phyloP scores from a whole-genome alignment of 768 basidiomycete genomes.

The Sutorius australiensis region DNA sequence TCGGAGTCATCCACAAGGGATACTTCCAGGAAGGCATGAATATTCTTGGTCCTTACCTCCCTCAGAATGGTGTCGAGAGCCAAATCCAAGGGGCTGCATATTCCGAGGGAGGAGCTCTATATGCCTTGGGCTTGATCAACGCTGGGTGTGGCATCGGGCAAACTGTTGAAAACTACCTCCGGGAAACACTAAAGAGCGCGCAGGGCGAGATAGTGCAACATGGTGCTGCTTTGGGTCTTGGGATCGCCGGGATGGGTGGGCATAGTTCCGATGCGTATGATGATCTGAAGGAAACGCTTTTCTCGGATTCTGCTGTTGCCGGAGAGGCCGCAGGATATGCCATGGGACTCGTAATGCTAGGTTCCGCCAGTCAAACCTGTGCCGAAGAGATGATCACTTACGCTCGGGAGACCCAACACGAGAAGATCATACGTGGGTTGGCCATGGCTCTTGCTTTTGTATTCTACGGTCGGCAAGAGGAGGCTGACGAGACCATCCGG shows the following conservation, averaged over 20 bases:
- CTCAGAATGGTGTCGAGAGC: slow-evolving; percentile 71
- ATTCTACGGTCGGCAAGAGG: slow-evolving; percentile 88
- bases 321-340: slow-evolving; percentile 96
- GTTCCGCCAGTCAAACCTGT: slow-evolving; percentile 75
- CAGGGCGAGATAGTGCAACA: slow-evolving; percentile 91
- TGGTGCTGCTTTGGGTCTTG: slow-evolving; percentile 95
- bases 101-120: slow-evolving; percentile 95
- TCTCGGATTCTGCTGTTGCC: slow-evolving; percentile 91
- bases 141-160: slow-evolving; percentile 77
- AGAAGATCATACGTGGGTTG: slow-evolving; percentile 97
- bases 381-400: slow-evolving; percentile 96
- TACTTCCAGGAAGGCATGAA: slow-evolving; percentile 91
- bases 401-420: slow-evolving; percentile 95
- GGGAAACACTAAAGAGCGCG: slow-evolving; percentile 70
- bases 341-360: slow-evolving; percentile 98
- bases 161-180: slow-evolving; percentile 71
- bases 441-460: slow-evolving; percentile 91
- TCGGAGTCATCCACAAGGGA: slow-evolving; percentile 97
- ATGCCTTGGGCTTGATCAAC: slow-evolving; percentile 91
- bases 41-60: slow-evolving; percentile 92
- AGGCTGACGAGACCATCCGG: slow-evolving; percentile 82
- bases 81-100: slow-evolving; percentile 76
- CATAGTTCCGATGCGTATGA: slow-evolving; percentile 89
- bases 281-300: slow-evolving; percentile 82
- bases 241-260: slow-evolving; percentile 92